Conservation (phyloP, 2,329 filamentous ascomycete genomes). For the Exophiala lecanii-corni region DNA sequence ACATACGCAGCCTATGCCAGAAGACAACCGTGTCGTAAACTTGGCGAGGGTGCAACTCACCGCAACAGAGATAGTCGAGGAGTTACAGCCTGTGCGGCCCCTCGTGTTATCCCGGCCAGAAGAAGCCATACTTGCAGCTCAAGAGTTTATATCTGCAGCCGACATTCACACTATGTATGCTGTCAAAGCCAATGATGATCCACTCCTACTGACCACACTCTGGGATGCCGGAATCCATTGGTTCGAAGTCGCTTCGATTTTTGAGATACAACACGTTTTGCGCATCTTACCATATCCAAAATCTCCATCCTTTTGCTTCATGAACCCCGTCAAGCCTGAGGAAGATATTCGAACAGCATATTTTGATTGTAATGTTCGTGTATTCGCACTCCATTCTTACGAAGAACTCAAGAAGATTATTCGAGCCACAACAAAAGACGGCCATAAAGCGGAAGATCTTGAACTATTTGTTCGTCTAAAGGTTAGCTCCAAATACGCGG, state of each 20-base stretch:
- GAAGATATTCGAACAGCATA: constrained; percentile 6
- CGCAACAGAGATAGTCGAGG: background rate
- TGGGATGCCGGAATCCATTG: background rate
- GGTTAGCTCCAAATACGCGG: background rate
- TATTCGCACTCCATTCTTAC: constrained; percentile 1
- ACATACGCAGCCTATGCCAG: no score
- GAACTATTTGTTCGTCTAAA: constrained; percentile 2
- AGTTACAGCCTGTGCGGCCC: constrained; percentile 1
- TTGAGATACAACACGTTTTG: background rate
- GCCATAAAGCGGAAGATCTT: background rate
- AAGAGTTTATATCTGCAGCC: background rate
- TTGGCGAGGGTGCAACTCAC: no score
- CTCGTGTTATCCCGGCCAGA: background rate
- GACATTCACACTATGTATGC: constrained; percentile 1
- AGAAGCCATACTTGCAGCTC: background rate
- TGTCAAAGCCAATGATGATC: constrained; percentile 6
- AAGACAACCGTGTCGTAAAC: no score
- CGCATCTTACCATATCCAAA: background rate
- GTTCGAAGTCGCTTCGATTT: constrained; percentile 4
- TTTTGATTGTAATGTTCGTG: background rate
- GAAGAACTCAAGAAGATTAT: constrained; percentile 4
- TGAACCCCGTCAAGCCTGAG: constrained; percentile 6
- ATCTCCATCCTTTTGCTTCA: constrained; percentile 5
- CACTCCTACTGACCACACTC: background rate
- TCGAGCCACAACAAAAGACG: background rate